phyloP scores from a whole-genome alignment of 2,329 filamentous ascomycete genomes.

The Paecilomyces fulvus region DNA sequence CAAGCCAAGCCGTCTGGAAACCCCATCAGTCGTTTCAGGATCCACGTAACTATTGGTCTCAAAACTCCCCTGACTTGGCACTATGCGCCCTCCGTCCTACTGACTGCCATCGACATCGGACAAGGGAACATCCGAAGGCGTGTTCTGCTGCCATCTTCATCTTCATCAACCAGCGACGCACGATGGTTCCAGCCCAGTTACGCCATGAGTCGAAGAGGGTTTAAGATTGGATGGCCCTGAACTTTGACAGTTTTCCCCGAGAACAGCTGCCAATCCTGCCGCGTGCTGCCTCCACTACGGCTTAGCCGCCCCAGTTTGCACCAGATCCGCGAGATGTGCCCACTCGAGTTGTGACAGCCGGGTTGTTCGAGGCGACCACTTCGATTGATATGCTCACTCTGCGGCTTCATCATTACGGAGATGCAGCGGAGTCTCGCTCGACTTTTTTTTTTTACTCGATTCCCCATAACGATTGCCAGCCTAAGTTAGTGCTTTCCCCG shows the following conservation, averaged over 20 bases:
- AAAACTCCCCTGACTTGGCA: not conserved
- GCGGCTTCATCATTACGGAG: not conserved
- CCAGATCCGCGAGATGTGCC: not conserved
- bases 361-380: not conserved
- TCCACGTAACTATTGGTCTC: not conserved
- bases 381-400: not conserved
- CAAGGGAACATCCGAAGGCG: not conserved
- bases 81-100: not conserved
- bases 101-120: not conserved
- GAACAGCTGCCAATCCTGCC: not conserved
- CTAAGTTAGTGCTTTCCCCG: not conserved
- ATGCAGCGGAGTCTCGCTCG: not conserved
- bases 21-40: not conserved
- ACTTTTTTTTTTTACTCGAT: not conserved
- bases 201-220: not conserved
- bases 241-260: not conserved
- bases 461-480: not conserved
- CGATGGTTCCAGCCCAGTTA: not conserved
- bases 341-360: not conserved
- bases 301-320: not conserved
- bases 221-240: not conserved
- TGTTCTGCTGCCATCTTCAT: not conserved
- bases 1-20: not conserved
- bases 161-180: not conserved
- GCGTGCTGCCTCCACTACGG: not conserved